Conservation (phyloP, 2,329 filamentous ascomycete species). For the Arthrinium phaeospermum region DNA sequence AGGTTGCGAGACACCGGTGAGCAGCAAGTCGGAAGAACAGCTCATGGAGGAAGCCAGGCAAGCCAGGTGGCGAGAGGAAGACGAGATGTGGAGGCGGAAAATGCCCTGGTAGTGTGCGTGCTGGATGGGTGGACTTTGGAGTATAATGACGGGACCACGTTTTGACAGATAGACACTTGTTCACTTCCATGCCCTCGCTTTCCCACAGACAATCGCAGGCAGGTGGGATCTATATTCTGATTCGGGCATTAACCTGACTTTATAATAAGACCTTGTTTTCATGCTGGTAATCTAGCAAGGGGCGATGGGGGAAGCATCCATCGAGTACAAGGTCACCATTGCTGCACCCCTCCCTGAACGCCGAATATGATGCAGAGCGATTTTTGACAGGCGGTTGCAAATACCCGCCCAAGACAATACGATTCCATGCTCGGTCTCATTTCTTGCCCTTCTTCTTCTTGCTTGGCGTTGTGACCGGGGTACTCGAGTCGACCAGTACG, state of each 20-base stretch:
- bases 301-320: neutral
- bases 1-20: slow-evolving; percentile 60
- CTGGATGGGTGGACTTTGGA: neutral
- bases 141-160: neutral
- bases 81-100: slow-evolving; percentile 57
- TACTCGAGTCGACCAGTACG: slow-evolving; percentile 73
- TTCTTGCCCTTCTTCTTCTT: slow-evolving; percentile 70
- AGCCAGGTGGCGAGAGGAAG: slow-evolving; percentile 48
- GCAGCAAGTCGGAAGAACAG: slow-evolving; percentile 52
- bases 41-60: slow-evolving; percentile 50
- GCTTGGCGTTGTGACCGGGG: slow-evolving; percentile 40
- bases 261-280: slow-evolving; percentile 15
- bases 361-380: slow-evolving; percentile 9
- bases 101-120: slow-evolving; percentile 38
- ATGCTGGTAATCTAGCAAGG: neutral
- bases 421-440: slow-evolving; percentile 39
- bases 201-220: neutral
- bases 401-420: neutral
- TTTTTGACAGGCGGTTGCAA: neutral
- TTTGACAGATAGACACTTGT: neutral
- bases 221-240: neutral
- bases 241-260: slow-evolving; percentile 7
- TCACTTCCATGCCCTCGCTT: slow-evolving; percentile 10
- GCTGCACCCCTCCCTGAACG: neutral
- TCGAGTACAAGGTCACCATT: neutral